Evolutionary conservation across 495 filamentous ascomycete genomes (phyloP), one percentile per base, ranked within the genome.

Genomic region (Apodospora peruviana): DNA sequence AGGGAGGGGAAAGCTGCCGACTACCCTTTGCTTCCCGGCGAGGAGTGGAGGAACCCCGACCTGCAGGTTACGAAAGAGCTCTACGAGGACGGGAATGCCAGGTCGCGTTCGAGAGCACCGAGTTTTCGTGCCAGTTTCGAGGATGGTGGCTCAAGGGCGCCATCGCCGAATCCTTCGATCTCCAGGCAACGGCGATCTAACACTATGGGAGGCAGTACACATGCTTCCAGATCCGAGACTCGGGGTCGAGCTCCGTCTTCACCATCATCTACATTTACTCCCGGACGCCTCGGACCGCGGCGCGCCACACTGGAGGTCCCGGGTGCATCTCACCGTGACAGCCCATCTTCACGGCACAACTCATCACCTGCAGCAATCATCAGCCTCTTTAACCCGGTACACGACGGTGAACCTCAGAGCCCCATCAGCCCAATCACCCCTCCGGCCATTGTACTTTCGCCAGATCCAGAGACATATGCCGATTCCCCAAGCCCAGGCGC

Each of bases 1-100:
- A 64, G 69, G 7, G 62, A 52, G 0, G 66, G 69, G 8, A 59
- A 61, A 32, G 69, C 70, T n/a, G 43, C 61, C 5, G 65, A 67
- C 27, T 81, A 74, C 44, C 77, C 78, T 3, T 65, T 72, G 48
- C 65, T 77, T 4, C 76, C 76, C 2, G 77, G 74, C 4, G 78
- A 81, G 44, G 55, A 32, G 14, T 53, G 14, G 48, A 65, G 74
- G 37, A 79, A 77, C 38, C 24, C 41, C 0, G 43, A 57, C 12
- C 60, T 79, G 3, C n/a, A 51, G 5, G 49, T 65, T 2, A 63
- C 77, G n/a, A 53, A 61, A 38, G 57, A 65, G 38, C 52, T 48
- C n/a, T 78, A 48, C 36, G 23, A 14, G 23, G 45, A 48, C 18
- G 45, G 44, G 10, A 18, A n/a, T 5, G 20, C 24, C 2, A 40